Evolutionary conservation across 2,329 filamentous ascomycete species (phyloP).

Genomic region (Tolypocladium inflatum): DNA sequence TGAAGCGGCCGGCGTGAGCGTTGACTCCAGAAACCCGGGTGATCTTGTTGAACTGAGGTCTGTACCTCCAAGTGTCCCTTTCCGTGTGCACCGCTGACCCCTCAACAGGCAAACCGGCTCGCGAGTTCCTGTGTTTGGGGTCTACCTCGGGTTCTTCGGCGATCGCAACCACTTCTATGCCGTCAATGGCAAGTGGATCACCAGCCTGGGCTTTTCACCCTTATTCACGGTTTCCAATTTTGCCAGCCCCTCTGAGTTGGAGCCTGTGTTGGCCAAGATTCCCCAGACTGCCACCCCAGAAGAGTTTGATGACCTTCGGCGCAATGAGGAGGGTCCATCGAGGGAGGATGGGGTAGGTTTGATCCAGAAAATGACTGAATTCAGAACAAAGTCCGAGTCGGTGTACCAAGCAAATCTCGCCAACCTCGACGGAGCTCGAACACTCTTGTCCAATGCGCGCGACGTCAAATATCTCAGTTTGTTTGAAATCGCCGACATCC

Average conservation of each 20-base stretch:
- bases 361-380: slow-evolving; percentile 37
- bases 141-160: slow-evolving; percentile 43
- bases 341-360: slow-evolving; percentile 31
- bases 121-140: slow-evolving; percentile 36
- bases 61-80: background rate
- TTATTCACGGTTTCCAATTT: slow-evolving; percentile 43
- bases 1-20: slow-evolving; percentile 14
- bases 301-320: slow-evolving; percentile 19
- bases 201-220: slow-evolving; percentile 29
- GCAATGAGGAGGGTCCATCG: slow-evolving; percentile 30
- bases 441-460: slow-evolving; percentile 25
- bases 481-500: slow-evolving; percentile 36
- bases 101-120: slow-evolving; percentile 20
- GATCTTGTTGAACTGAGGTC: slow-evolving; percentile 42
- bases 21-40: slow-evolving; percentile 25
- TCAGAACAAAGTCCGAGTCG: slow-evolving; percentile 29
- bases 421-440: slow-evolving; percentile 36
- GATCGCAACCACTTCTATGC: slow-evolving; percentile 46
- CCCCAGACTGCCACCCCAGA: slow-evolving; percentile 17
- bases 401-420: slow-evolving; percentile 38
- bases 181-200: slow-evolving; percentile 39
- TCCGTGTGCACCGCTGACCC: background rate
- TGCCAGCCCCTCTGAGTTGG: slow-evolving; percentile 28
- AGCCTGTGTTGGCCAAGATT: slow-evolving; percentile 23
- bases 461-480: slow-evolving; percentile 37